Evolutionary conservation across 1,284 basidiomycete genomes (phyloP).

Genomic region (Bondarzewia mesenterica): DNA sequence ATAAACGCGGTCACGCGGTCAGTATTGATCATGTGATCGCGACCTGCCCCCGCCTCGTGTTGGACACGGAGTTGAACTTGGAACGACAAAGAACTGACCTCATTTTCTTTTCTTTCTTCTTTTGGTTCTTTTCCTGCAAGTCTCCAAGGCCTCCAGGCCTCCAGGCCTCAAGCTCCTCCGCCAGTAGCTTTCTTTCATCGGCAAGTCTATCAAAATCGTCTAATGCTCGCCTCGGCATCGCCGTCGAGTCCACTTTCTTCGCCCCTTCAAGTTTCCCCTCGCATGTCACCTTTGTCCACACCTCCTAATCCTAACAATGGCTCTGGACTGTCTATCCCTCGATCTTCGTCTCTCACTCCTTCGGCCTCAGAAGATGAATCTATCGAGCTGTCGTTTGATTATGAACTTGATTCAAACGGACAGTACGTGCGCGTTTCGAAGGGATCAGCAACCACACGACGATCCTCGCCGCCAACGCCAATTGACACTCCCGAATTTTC

Average conservation of each 20-base stretch:
- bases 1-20: background rate
- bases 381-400: conserved; percentile 66
- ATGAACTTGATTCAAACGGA: conserved; percentile 50
- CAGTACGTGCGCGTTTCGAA: conserved; percentile 50
- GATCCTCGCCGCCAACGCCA: conserved; percentile 32
- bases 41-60: background rate
- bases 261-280: background rate
- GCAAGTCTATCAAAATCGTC: too few relatives aligned
- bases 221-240: background rate
- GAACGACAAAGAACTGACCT: background rate
- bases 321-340: background rate
- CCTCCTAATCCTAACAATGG: background rate
- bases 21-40: too few relatives aligned
- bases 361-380: conserved; percentile 41
- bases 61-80: background rate
- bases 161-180: too few relatives aligned
- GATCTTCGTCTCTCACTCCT: background rate
- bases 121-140: too few relatives aligned
- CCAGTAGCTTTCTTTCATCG: too few relatives aligned
- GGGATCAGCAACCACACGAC: conserved; percentile 21
- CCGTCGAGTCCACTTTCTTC: background rate
- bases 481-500: conserved; percentile 14
- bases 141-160: too few relatives aligned
- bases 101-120: background rate
- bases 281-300: conserved; percentile 3